Base-by-base conservation (phyloP, 148 eudicot genomes). In the Persicaria maculosa region DNA sequence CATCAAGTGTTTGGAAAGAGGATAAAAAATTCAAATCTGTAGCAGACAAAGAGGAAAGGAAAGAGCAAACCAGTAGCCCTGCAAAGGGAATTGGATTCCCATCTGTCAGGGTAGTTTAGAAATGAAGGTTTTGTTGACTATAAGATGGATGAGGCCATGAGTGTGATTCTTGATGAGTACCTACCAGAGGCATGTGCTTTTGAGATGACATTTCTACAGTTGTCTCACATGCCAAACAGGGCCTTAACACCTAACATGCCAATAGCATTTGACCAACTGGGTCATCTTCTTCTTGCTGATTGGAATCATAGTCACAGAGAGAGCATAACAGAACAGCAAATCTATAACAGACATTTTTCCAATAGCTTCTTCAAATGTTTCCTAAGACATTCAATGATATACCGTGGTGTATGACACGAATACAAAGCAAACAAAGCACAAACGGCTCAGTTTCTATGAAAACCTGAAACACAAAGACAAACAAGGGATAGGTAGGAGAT, bases 281-380 rank as follows among this genome's bases (percentile, higher is more conserved):
- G 12, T 6, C 52, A 48, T 6, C 52, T 6, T 17, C 62, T 7
- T 57, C 62, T 19, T 57, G 25, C 31, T 57, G 62, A 19, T 57
- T 17, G 25, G 62, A 16, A 15, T 53, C 4, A 31, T 31, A 31
- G 40, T 31, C 40, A 31, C 40, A 31, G 40, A 31, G 40, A 57
- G 19, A 17, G 62, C 62, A 57, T 17, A 19, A 57, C 9, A 61
- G 67, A 10, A 11, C 15, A 61, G 67, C 22, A 61, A 43, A 65
- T 59, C n/a, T 65, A 65, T 43, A 40, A 40, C 70, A 65, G 43
- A 36, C 70, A 65, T 40, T 43, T 65, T 65, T 40, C 65, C 45
- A 65, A 43, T 40, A 65, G 43, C 70, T 65, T 36, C 19, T 65
- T 65, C 70, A 65, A 65, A 65, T 65, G 70, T 65, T 65, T 40